phyloP scores from a whole-genome alignment of 192 early-diverging fungal genomes.

The Backusella liffmaniae region DNA sequence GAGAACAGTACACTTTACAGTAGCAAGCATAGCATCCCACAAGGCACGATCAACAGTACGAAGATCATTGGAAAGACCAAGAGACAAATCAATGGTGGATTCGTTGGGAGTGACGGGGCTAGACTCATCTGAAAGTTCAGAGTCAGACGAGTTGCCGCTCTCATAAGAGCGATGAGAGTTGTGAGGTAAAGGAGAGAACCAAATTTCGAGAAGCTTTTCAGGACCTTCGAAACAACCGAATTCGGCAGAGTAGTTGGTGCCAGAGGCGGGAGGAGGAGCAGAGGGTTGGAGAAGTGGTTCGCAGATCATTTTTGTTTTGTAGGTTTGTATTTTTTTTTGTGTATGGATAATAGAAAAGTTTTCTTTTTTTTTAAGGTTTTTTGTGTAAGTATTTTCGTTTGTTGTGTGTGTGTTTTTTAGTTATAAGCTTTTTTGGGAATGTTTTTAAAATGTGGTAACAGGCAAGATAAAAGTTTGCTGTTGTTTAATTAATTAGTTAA shows the following conservation, averaged over 20 bases:
- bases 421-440: not conserved
- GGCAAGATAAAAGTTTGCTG: conserved; percentile 2
- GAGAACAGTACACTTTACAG: conserved; percentile 93
- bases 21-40: conserved; percentile 92
- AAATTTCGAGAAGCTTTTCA: conserved; percentile 96
- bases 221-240: conserved; percentile 87
- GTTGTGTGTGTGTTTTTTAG: not conserved
- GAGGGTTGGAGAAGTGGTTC: conserved; percentile 11
- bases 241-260: conserved; percentile 36
- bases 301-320: not conserved
- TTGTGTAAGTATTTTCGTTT: conserved; percentile 6
- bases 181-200: conserved; percentile 71
- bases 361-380: not conserved
- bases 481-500: conserved; percentile 16
- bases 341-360: not conserved
- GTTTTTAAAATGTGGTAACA: not conserved
- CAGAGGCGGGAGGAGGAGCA: conserved; percentile 25
- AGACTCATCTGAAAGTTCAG: conserved; percentile 27
- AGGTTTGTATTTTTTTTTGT: not conserved
- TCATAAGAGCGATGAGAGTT: not conserved
- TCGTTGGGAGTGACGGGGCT: conserved; percentile 13
- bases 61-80: conserved; percentile 26
- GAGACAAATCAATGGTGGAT: conserved; percentile 13
- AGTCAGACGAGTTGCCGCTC: conserved; percentile 5
- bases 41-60: conserved; percentile 68